Evolutionary conservation across 2,329 filamentous ascomycete genomes (phyloP), one percentile per base, ranked within the genome.

Genomic region (Camptophora hylomeconis): DNA sequence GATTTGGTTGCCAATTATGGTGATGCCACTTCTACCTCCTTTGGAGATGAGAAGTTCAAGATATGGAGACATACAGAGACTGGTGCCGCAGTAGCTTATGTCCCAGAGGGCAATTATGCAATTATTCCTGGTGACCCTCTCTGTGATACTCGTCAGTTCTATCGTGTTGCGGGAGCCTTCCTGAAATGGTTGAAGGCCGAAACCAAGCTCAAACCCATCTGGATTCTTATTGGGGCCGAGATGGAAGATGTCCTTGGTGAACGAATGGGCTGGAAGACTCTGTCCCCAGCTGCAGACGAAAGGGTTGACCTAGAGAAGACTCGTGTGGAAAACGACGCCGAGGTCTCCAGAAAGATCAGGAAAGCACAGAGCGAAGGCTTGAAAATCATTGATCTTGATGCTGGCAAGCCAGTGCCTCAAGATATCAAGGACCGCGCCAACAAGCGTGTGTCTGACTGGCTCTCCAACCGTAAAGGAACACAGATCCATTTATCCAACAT

Each of bases 1-100:
- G 79, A 92, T 49, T 73, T 94, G 22, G 84, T 94, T 51, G 83
- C 83, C 48, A 94, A 94, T 54, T 94, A 94, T 44, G 86, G 86
- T 38, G 86, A 94, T 53, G 83, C 86, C 2, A 84, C 83, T 26
- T 92, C 92, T 48, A 94, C 86, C 0, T 89, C 83, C 0, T 94
- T 84, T 83, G 69, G 89, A 5, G 86, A 94, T 51, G 80, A 84
- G 5, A 75, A 83, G 5, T 93, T 86, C 52, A 68, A 81, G 47
- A 75, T 92, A 33, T 94, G 83, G 82, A 75, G 86, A 17, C 82
- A 93, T 48, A 58, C 69, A 13, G 53, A 60, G 18, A 87, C 80
- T 2, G 86, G 86, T 26, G 86, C 84, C 0, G 84, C 84, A 4
- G 67, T 93, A 18, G 80, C 83, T 7, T 94, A 81, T 48, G 80